Conservation (phyloP, 306 rosid species). For the Rubus parviflorus region DNA sequence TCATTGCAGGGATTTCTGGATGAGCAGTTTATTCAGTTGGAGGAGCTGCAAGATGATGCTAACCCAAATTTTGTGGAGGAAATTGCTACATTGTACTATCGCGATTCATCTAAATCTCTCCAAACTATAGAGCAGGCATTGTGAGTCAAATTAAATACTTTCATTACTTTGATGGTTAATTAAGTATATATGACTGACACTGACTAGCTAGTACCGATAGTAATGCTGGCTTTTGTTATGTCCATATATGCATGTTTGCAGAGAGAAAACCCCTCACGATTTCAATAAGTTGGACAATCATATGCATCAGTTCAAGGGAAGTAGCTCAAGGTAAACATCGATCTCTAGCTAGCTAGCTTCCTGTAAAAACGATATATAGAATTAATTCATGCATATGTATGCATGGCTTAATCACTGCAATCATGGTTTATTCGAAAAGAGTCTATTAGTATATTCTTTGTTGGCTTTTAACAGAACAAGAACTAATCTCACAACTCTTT, state of each 20-base stretch:
- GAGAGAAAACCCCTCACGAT: constrained; percentile 62
- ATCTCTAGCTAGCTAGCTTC: neutral
- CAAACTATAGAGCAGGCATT: constrained; percentile 68
- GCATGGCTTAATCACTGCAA: no score
- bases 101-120: constrained; percentile 69
- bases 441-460: constrained; percentile 39
- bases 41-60: constrained; percentile 82
- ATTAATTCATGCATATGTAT: no score
- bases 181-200: neutral
- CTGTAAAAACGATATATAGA: no score
- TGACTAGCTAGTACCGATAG: neutral
- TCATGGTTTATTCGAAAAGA: constrained; percentile 1
- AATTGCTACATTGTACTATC: constrained; percentile 69
- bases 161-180: neutral
- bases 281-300: constrained; percentile 64
- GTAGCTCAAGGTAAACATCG: constrained; percentile 72
- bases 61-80: constrained; percentile 94
- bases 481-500: constrained; percentile 24
- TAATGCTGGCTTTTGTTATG: neutral
- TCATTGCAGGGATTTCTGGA: constrained; percentile 63
- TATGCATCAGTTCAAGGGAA: constrained; percentile 93
- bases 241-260: constrained; percentile 25
- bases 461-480: constrained; percentile 36
- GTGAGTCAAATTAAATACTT: constrained; percentile 37
- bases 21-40: constrained; percentile 85